phyloP scores from a whole-genome alignment of 2,329 filamentous ascomycete genomes.

The Paecilomyces sp. region DNA sequence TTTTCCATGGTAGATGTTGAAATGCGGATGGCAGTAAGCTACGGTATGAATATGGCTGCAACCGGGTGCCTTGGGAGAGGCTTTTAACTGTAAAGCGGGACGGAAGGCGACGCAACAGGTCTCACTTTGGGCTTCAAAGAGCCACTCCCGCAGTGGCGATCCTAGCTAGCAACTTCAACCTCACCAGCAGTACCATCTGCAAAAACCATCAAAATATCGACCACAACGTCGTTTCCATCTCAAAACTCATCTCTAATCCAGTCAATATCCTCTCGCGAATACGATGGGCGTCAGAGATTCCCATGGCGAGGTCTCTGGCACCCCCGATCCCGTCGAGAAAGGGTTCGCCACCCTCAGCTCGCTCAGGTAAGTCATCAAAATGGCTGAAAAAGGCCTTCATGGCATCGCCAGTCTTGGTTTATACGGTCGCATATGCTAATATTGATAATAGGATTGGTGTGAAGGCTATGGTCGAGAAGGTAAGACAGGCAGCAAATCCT shows the following conservation, averaged over 20 bases:
- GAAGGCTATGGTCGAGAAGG: constrained; percentile 64
- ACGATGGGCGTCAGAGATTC: constrained; percentile 51
- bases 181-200: not conserved
- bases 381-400: constrained; percentile 1
- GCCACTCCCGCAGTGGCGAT: not conserved
- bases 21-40: not conserved
- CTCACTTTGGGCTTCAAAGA: not conserved
- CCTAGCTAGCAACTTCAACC: constrained; percentile 1
- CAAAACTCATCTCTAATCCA: not conserved
- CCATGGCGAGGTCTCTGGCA: constrained; percentile 46
- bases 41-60: not conserved
- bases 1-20: not conserved
- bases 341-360: constrained; percentile 80
- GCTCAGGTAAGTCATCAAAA: constrained; percentile 54
- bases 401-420: constrained; percentile 13
- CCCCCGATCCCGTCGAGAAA: constrained; percentile 60
- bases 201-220: constrained; percentile 13
- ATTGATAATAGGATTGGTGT: constrained; percentile 52
- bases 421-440: constrained; percentile 29
- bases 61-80: not conserved
- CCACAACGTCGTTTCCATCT: constrained; percentile 14
- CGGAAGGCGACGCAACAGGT: constrained; percentile 1
- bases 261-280: constrained; percentile 3
- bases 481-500: constrained; percentile 27
- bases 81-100: not conserved